These are phyloP conservation scores for Rhodotorula graminis DNA, from an alignment of 768 basidiomycete species.

Conservation along the genomic window DNA sequence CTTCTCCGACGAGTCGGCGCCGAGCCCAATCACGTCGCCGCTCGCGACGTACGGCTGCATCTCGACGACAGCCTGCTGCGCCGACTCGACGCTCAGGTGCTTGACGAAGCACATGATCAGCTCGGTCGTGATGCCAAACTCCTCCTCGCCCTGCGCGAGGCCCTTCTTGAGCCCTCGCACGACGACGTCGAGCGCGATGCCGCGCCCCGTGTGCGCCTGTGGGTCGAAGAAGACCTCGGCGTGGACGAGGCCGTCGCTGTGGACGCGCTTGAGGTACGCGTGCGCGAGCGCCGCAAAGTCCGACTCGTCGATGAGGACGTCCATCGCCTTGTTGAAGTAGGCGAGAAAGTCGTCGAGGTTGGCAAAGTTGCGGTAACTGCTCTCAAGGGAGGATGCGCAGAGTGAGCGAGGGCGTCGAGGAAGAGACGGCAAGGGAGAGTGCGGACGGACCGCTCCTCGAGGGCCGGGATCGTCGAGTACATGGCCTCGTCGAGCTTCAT, in stretches of 20 bases:
- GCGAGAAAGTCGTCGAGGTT: constrained; percentile 40
- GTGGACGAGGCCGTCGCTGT: constrained; percentile 32
- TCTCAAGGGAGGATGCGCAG: background rate
- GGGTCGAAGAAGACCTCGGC: constrained; percentile 40
- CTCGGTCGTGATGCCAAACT: constrained; percentile 36
- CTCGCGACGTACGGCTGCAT: constrained; percentile 28
- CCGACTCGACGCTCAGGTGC: constrained; percentile 27
- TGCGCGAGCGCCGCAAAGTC: constrained; percentile 38
- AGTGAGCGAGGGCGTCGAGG: background rate
- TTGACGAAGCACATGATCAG: constrained; percentile 39
- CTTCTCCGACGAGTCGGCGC: constrained; percentile 33
- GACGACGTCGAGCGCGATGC: constrained; percentile 28
- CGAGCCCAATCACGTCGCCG: constrained; percentile 36
- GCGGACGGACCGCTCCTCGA: constrained; percentile 26
- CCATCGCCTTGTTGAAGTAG: constrained; percentile 38
- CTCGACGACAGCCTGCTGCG: constrained; percentile 23
- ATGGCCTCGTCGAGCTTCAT: constrained; percentile 19
- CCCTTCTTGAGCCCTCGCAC: constrained; percentile 38
- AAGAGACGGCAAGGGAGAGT: too few relatives aligned
- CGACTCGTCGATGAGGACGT: constrained; percentile 28
- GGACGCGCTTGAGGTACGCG: constrained; percentile 34
- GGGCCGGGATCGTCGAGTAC: constrained; percentile 25
- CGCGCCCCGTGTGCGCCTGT: constrained; percentile 38
- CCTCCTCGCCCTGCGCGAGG: constrained; percentile 24
- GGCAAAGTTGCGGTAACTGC: constrained; percentile 38